phyloP scores from a whole-genome alignment of 1,284 basidiomycete species.

The Malassezia cuniculi region DNA sequence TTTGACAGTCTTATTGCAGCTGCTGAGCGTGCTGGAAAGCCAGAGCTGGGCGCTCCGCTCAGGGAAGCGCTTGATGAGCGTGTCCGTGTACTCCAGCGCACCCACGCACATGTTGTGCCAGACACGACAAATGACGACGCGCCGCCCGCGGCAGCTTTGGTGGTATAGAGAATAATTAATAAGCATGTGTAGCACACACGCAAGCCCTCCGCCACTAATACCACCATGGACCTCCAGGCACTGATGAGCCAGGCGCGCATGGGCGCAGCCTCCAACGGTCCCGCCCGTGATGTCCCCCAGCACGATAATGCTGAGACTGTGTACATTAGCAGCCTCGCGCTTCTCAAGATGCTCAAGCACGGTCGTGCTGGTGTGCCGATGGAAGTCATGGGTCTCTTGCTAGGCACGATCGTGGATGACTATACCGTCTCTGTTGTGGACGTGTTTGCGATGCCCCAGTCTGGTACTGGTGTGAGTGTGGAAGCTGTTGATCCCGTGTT shows the following conservation, averaged over 20 bases:
- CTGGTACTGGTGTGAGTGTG: conserved; percentile 93
- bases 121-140: not conserved
- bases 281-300: conserved; percentile 44
- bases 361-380: conserved; percentile 96
- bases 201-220: not conserved
- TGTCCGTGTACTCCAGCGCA: too few species aligned
- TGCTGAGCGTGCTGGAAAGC: too few species aligned
- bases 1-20: conserved; percentile 9
- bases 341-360: conserved; percentile 88
- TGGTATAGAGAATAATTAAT: not conserved
- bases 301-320: conserved; percentile 45
- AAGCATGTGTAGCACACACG: not conserved
- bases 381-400: conserved; percentile 99
- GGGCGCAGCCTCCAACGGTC: conserved; percentile 22
- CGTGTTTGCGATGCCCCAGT: conserved; percentile 99
- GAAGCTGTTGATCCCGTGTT: conserved; percentile 99
- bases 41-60: too few species aligned
- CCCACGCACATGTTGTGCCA: too few species aligned
- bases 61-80: too few species aligned
- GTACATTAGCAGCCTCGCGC: conserved; percentile 41
- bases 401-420: conserved; percentile 97
- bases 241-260: conserved; percentile 37
- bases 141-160: not conserved
- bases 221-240: conserved; percentile 32
- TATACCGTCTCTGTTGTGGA: conserved; percentile 78